Base-by-base conservation (phyloP, 306 rosid genomes). In the Castanea crenata region DNA sequence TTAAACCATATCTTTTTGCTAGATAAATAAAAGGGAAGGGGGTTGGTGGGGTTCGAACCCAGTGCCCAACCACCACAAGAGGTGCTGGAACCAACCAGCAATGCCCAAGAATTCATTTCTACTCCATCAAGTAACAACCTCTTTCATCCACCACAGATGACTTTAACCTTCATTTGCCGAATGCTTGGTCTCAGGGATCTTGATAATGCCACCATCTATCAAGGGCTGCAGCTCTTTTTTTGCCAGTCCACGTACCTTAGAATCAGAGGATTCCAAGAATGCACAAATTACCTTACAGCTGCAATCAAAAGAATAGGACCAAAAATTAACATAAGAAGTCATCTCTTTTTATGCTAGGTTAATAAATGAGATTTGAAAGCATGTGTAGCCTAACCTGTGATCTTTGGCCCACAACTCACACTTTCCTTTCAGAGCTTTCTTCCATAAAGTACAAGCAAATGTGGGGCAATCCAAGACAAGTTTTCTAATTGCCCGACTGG, bases 401-500 rank as follows among this genome's bases (percentile, higher is more conserved):
- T 96, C 97, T 55, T 68, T 77, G 13, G 92, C 96, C 99, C 99
- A 95, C 71, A 71, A 55, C 80, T 88, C 91, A 68, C 92, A 81
- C 75, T 90, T 93, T 77, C 98, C 98, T 80, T 89, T 73, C 69
- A 93, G 77, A 73, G 98, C 98, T 76, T 85, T 84, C 67, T 80
- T 83, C 99, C 99, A 95, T 25, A 95, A 71, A 78, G 88, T 85
- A 85, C 91, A 76, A 77, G 99, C 96, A 69, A 95, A 92, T 51
- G 88, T 51, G 51, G 98, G 96, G 85, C 95, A 88, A 78, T 93
- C 94, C 89, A 93, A 78, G 80, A 91, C 83, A 56, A 95, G 87
- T 83, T 88, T 95, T 85, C 97, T 89, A 83, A 95, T 85, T 44
- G 92, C 90, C 81, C 99, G 88, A 83, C 92, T 93, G 65, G 99